Percentiles rank a stretch among this genome's conserved stretches.
Conservation (phyloP, 345 rosid species). For the Melaleuca alternifolia region DNA sequence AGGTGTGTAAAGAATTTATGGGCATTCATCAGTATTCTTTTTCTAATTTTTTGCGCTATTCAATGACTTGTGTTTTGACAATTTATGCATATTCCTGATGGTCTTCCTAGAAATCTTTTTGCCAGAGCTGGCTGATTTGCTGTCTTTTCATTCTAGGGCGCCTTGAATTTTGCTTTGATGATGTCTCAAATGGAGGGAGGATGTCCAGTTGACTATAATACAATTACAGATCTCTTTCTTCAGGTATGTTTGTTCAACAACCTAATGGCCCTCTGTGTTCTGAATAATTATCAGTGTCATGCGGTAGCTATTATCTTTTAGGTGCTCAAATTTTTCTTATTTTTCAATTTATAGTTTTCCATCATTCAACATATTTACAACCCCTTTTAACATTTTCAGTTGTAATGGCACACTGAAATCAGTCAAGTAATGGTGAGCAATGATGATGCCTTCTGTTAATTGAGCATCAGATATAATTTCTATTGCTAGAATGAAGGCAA, state of each 20-base stretch:
- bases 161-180: constrained; percentile 97
- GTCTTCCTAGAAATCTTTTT: neutral
- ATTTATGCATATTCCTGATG: neutral
- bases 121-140: neutral
- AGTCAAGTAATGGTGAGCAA: neutral
- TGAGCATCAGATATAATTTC: neutral
- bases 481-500: neutral
- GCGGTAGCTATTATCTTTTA: neutral
- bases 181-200: constrained; percentile 99
- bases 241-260: constrained; percentile 46
- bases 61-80: neutral
- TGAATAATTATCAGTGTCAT: neutral
- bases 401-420: neutral
- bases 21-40: neutral
- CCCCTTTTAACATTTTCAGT: neutral
- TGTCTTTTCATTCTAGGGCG: constrained; percentile 47
- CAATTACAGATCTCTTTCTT: constrained; percentile 97
- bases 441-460: neutral
- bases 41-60: neutral
- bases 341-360: neutral
- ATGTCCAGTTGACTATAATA: constrained; percentile 91
- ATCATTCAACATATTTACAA: neutral
- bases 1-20: constrained; percentile 22
- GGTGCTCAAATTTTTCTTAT: neutral
- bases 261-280: neutral